Evolutionary conservation across 192 early-diverging fungal species (phyloP).

Genomic region (Rhizoclosmatium globosum): DNA sequence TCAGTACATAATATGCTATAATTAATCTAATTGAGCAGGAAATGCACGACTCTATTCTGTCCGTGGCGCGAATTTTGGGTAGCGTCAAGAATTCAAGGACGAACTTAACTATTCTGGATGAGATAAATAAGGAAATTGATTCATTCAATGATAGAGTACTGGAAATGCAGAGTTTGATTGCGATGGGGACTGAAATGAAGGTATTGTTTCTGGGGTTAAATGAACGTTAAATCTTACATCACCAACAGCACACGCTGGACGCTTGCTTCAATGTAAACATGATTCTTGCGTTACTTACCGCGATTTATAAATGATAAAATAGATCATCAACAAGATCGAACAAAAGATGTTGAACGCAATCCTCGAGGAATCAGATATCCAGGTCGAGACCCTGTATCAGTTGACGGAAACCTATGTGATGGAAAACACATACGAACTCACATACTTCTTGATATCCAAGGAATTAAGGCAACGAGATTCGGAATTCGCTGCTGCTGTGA

Average conservation of each 20-base stretch:
- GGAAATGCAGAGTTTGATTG: constrained; percentile 1
- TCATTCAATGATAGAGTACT: constrained; percentile 17
- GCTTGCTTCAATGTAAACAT: constrained; percentile 17
- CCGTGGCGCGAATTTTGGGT: background rate
- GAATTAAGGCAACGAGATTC: constrained; percentile 31
- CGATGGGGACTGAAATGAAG: constrained; percentile 10
- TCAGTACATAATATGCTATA: background rate
- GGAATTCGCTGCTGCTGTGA: constrained; percentile 19
- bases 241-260: constrained; percentile 5
- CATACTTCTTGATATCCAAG: constrained; percentile 40
- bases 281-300: background rate
- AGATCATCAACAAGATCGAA: constrained; percentile 13
- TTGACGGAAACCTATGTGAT: constrained; percentile 45
- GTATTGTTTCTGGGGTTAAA: background rate
- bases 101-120: background rate
- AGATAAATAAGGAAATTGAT: background rate
- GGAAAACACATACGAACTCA: constrained; percentile 51
- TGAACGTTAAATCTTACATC: background rate
- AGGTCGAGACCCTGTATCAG: background rate
- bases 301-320: background rate
- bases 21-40: constrained; percentile 15
- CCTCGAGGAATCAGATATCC: constrained; percentile 9
- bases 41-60: constrained; percentile 6
- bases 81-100: background rate
- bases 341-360: background rate